These are phyloP conservation scores for Trichoderma harzianum DNA, from an alignment of 2,329 filamentous ascomycete genomes.

Conservation along the genomic window DNA sequence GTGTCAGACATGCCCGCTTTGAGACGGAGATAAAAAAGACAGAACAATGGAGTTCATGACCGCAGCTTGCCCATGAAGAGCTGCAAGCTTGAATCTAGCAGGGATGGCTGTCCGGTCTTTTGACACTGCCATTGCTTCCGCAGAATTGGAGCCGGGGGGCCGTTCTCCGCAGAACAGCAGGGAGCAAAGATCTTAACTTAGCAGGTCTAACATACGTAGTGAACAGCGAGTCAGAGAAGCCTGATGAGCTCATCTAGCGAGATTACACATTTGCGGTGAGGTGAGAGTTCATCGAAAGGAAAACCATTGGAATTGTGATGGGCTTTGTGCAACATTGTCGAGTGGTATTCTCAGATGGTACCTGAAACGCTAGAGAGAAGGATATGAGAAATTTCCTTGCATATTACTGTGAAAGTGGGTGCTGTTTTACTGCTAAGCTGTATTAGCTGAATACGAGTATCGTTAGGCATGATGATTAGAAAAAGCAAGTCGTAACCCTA, in stretches of 20 bases:
- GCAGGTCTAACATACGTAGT: background rate
- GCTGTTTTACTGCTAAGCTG: background rate
- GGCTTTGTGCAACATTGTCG: background rate
- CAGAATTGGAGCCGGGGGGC: background rate
- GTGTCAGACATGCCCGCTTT: background rate
- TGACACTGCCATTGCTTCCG: constrained; percentile 4
- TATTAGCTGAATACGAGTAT: background rate
- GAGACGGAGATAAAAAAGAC: background rate
- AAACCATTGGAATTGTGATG: background rate
- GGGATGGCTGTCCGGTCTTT: background rate
- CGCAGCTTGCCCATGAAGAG: background rate
- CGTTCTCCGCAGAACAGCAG: constrained; percentile 10
- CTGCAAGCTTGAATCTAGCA: background rate
- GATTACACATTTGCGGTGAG: constrained; percentile 7
- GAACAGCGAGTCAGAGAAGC: constrained; percentile 4
- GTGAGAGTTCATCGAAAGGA: background rate
- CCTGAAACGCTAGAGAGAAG: constrained; percentile 9
- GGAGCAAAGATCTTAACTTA: constrained; percentile 2
- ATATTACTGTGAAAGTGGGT: background rate
- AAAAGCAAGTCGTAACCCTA: background rate
- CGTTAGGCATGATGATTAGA: background rate
- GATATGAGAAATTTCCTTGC: background rate
- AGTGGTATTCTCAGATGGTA: background rate
- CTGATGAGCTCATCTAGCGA: constrained; percentile 2
- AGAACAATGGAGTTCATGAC: background rate